Evolutionary conservation across 345 rosid species (phyloP).

Genomic region (Lumnitzera racemosa): DNA sequence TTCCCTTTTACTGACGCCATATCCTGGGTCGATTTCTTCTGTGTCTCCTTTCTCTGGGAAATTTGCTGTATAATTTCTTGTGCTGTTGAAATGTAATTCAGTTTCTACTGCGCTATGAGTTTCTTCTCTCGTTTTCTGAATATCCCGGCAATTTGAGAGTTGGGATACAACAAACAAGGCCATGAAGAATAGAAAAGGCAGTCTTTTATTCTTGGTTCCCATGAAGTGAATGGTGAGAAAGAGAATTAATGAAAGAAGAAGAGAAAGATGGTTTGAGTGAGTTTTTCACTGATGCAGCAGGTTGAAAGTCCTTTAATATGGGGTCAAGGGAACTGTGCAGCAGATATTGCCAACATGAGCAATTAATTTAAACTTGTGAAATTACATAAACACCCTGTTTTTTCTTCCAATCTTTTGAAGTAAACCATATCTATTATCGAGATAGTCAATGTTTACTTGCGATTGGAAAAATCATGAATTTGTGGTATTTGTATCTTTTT

Average conservation of each 20-base stretch:
- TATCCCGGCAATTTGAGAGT: conserved; percentile 16
- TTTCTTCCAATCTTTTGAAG: not conserved
- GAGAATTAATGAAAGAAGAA: conserved; percentile 3
- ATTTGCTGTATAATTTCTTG: conserved; percentile 9
- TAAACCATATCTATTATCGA: not conserved
- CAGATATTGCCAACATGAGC: conserved; percentile 8
- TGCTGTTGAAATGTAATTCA: conserved; percentile 6
- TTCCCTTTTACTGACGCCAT: conserved; percentile 32
- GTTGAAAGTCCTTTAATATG: conserved; percentile 2
- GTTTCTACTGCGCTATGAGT: conserved; percentile 4
- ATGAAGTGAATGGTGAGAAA: conserved; percentile 6
- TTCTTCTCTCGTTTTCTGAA: conserved; percentile 15
- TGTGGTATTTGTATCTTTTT: no score
- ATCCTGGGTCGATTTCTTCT: conserved; percentile 13
- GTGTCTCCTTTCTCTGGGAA: not conserved
- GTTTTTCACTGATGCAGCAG: conserved; percentile 1
- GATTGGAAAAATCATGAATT: no score
- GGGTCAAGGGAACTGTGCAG: not conserved
- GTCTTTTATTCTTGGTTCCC: conserved; percentile 8
- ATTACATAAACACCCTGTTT: conserved; percentile 2
- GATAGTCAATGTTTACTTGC: no score
- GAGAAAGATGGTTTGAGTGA: not conserved
- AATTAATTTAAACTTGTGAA: conserved; percentile 4
- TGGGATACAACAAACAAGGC: conserved; percentile 13
- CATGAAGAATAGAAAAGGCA: conserved; percentile 15